phyloP scores from a whole-genome alignment of 441 rosid genomes.

The Populus trichocarpa region DNA sequence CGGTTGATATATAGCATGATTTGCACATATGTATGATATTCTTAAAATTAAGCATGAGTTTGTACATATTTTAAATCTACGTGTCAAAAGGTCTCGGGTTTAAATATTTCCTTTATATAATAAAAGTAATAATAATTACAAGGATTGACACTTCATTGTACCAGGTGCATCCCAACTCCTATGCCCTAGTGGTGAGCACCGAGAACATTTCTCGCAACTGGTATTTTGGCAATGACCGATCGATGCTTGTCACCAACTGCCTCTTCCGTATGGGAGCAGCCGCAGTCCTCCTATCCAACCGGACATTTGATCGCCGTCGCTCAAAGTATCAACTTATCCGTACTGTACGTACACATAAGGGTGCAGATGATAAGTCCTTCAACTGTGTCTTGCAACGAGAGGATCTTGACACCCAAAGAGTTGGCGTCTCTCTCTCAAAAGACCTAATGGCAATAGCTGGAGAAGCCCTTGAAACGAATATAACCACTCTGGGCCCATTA shows the following conservation, averaged over 20 bases:
- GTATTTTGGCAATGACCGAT: conserved; percentile 67
- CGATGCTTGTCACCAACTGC: conserved; percentile 78
- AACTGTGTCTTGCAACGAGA: conserved; percentile 61
- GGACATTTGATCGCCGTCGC: conserved; percentile 41
- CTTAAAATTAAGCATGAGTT: background rate
- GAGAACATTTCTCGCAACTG: conserved; percentile 71
- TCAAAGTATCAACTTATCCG: conserved; percentile 67
- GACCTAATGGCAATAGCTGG: conserved; percentile 70
- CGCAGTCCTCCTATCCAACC: conserved; percentile 67
- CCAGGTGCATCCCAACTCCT: conserved; percentile 48
- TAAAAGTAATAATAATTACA: background rate
- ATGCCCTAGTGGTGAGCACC: conserved; percentile 66
- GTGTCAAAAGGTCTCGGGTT: background rate
- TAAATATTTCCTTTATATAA: background rate
- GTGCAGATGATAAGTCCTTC: conserved; percentile 59
- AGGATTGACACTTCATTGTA: background rate
- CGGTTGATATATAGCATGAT: background rate
- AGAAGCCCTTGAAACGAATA: conserved; percentile 66
- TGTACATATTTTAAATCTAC: background rate
- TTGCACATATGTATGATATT: background rate
- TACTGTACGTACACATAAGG: conserved; percentile 65
- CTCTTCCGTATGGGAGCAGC: conserved; percentile 77
- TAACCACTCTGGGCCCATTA: conserved; percentile 69
- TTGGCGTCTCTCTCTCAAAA: conserved; percentile 59
- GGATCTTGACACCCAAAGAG: conserved; percentile 39